Evolutionary conservation across 768 basidiomycete species (phyloP), one percentile per base, ranked within the genome.

Genomic region (Neoboletus subvelutipes): DNA sequence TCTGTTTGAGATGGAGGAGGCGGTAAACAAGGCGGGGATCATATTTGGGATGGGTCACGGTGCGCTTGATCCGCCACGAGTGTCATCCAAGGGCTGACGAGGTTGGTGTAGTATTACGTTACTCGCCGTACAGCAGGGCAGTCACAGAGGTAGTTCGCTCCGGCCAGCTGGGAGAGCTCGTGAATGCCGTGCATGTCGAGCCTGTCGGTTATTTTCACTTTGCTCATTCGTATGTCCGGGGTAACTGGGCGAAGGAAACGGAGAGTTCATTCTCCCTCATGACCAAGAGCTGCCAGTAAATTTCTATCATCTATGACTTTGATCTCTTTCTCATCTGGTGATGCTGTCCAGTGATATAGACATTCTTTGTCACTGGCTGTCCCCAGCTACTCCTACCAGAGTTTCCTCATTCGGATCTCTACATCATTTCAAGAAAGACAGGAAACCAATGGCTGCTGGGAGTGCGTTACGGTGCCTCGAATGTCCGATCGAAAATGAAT

Each of bases 1-100:
- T 60, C 90, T 92, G 57, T 68, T 94, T 48, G 78, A 76, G 68
- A 94, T 94, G 78, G 85, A 90, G 59, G 75, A 76, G 33, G 88
- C 84, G 0, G 79, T 94, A 31, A 85, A 83, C 70, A 79, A 84
- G 34, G 81, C 86, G 3, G 83, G 83, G 1, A 77, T 83, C 41
- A 86, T 94, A 61, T 94, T 93, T 75, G 93, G 89, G 18, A 84
- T 92, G 79, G 89, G 93, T 1, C 93, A 94, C 64, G 92, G 92
- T 90, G 61, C 54, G 78, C 66, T 18, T 3, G 5, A 8, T 40
- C 17, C 8, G 4, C 9, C 4, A 11, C 4, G 2, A 45, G 7
- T 20, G 31, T 31, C 52, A 26, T 37, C 34, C 45, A 7, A 2
- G 36, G 33, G 37, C 43, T 54, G n/a, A 53, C 58, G 26, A 34